Conservation (phyloP, 2,329 filamentous ascomycete species). For the Pyrenophora seminiperda region DNA sequence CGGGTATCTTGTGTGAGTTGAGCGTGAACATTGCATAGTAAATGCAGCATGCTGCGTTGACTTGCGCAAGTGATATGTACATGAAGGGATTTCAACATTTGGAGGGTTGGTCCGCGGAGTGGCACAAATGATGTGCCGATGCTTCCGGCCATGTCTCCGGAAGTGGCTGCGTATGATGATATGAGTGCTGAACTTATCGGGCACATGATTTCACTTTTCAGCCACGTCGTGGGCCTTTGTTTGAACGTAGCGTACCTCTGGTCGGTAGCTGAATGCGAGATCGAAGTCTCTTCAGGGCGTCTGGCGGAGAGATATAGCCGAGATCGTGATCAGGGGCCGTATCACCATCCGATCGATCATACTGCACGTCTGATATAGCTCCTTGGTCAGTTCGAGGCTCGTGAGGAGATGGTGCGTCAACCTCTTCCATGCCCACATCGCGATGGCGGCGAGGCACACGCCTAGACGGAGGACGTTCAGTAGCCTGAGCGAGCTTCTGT, state of each 20-base stretch:
- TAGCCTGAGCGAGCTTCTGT: slow-evolving; percentile 11
- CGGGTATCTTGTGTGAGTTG: neutral
- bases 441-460: neutral
- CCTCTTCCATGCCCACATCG: neutral
- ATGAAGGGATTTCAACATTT: too few relatives aligned
- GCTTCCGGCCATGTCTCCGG: too few relatives aligned
- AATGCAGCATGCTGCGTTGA: neutral
- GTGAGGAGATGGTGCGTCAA: neutral
- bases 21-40: neutral
- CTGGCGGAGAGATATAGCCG: slow-evolving; percentile 8
- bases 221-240: neutral
- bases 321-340: neutral
- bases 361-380: neutral
- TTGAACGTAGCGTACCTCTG: slow-evolving; percentile 5
- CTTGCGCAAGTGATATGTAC: too few relatives aligned
- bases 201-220: neutral
- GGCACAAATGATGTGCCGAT: too few relatives aligned
- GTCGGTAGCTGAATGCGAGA: slow-evolving; percentile 13
- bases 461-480: neutral
- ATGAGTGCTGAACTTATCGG: too few relatives aligned
- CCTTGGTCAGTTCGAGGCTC: neutral
- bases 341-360: neutral
- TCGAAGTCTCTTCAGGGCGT: slow-evolving; percentile 10
- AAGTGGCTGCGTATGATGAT: too few relatives aligned
- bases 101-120: too few relatives aligned